Conservation (phyloP, 441 rosid genomes). For the Euphorbia celastroides region DNA sequence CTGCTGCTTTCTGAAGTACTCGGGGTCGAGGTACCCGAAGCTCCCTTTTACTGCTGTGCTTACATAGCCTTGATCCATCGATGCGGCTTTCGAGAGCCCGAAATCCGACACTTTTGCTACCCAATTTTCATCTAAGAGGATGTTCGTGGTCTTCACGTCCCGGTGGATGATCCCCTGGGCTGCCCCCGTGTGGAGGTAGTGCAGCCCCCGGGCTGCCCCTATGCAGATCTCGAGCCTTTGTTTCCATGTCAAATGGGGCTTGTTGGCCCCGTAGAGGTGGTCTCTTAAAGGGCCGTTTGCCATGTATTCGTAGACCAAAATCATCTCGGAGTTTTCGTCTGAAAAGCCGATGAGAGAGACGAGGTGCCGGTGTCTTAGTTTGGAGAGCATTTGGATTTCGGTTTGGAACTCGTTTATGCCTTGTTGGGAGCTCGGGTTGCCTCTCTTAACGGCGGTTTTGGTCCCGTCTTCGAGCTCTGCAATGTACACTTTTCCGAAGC, state of each 20-base stretch:
- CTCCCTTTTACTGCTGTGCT: too few relatives aligned
- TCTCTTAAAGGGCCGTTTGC: constrained; percentile 76
- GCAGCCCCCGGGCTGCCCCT: constrained; percentile 75
- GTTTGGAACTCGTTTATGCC: constrained; percentile 84
- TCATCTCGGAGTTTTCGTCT: constrained; percentile 77
- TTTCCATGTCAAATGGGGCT: constrained; percentile 63
- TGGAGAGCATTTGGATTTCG: constrained; percentile 85
- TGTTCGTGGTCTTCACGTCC: constrained; percentile 77
- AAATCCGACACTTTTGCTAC: constrained; percentile 86
- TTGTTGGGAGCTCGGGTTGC: constrained; percentile 73
- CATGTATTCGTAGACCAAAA: constrained; percentile 84
- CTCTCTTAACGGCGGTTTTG: constrained; percentile 70
- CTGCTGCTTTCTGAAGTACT: too few relatives aligned
- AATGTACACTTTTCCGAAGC: constrained; percentile 76
- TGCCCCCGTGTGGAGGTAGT: constrained; percentile 77
- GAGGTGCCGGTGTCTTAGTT: constrained; percentile 78
- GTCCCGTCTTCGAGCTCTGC: constrained; percentile 65
- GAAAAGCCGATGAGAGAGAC: constrained; percentile 82
- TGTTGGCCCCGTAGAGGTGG: constrained; percentile 64
- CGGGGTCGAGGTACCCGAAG: too few relatives aligned
- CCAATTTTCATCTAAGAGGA: constrained; percentile 63
- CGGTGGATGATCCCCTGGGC: constrained; percentile 75
- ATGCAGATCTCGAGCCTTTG: constrained; percentile 74
- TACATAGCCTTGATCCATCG: constrained; percentile 62
- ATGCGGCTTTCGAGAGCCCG: constrained; percentile 72